Conservation (phyloP, 805 yeast genomes). For the Candida ortonii region DNA sequence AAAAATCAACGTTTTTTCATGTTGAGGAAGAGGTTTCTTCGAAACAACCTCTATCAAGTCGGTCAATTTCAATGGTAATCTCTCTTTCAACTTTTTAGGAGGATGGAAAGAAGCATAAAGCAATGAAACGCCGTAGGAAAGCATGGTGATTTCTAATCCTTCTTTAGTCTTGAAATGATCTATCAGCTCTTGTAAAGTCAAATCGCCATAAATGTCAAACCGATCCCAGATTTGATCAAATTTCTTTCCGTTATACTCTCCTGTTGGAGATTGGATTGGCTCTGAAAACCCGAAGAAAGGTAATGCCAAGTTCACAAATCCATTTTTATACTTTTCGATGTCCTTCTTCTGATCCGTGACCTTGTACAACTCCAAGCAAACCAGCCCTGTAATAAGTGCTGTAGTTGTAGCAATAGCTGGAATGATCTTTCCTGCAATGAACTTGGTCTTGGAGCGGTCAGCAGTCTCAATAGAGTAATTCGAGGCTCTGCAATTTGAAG, state of each 20-base stretch:
- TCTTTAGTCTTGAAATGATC: slow-evolving; percentile 76
- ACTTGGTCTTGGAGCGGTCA: slow-evolving; percentile 86
- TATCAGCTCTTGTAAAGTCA: slow-evolving; percentile 70
- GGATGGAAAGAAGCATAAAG: slow-evolving; percentile 94
- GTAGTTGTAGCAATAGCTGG: slow-evolving; percentile 99
- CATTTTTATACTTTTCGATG: slow-evolving; percentile 87
- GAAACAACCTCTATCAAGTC: slow-evolving; percentile 80
- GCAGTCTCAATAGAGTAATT: slow-evolving; percentile 88
- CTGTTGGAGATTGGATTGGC: slow-evolving; percentile 83
- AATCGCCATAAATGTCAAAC: slow-evolving; percentile 74
- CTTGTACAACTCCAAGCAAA: slow-evolving; percentile 87
- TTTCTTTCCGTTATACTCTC: slow-evolving; percentile 71
- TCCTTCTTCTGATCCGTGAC: slow-evolving; percentile 73
- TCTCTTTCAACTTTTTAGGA: slow-evolving; percentile 80
- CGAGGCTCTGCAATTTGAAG: slow-evolving; percentile 93
- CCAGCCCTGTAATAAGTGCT: slow-evolving; percentile 94
- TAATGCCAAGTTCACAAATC: slow-evolving; percentile 85
- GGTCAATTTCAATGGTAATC: slow-evolving; percentile 64
- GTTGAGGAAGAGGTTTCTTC: slow-evolving; percentile 73
- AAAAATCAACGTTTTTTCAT: slow-evolving; percentile 73
- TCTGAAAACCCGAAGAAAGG: slow-evolving; percentile 97
- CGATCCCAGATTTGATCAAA: slow-evolving; percentile 96
- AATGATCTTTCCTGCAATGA: slow-evolving; percentile 96
- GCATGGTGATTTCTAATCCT: slow-evolving; percentile 85
- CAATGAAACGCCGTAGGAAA: slow-evolving; percentile 85